Evolutionary conservation across 2,329 filamentous ascomycete genomes (phyloP).

Genomic region (Lachnellula suecica): DNA sequence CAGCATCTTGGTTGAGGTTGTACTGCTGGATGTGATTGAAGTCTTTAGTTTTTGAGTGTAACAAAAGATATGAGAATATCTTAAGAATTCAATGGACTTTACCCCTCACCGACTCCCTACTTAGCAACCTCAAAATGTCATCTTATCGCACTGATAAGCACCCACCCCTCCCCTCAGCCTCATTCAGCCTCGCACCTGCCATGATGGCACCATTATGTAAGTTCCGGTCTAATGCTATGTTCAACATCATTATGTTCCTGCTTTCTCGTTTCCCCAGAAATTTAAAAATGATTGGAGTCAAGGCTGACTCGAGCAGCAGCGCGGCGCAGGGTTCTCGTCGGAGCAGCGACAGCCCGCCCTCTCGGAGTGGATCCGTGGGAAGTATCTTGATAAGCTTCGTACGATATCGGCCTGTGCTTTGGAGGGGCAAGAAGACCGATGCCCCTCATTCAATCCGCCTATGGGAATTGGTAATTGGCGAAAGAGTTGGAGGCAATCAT

Average conservation of each 20-base stretch:
- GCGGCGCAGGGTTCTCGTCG: not conserved
- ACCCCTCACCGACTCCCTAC: not conserved
- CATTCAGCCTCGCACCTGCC: not conserved
- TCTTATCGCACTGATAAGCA: slow-evolving; percentile 6
- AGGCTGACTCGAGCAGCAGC: not conserved
- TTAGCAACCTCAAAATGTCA: slow-evolving; percentile 10
- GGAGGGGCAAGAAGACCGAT: not conserved
- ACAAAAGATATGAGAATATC: no score
- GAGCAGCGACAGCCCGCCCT: slow-evolving; percentile 1
- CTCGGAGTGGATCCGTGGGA: not conserved
- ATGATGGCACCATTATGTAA: no score
- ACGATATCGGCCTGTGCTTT: not conserved
- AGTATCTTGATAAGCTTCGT: slow-evolving; percentile 2
- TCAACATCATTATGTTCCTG: not conserved
- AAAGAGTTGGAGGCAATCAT: no score
- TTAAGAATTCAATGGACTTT: no score
- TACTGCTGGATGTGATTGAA: not conserved
- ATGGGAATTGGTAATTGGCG: no score
- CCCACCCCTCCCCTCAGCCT: slow-evolving; percentile 1
- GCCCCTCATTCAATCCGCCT: not conserved
- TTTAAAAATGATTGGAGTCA: no score
- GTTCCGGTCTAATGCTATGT: no score
- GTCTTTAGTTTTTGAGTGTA: no score
- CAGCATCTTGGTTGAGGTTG: slow-evolving; percentile 18
- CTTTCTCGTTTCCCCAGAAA: no score